phyloP scores from a whole-genome alignment of 2,329 filamentous ascomycete genomes.

The Coniella vitis region DNA sequence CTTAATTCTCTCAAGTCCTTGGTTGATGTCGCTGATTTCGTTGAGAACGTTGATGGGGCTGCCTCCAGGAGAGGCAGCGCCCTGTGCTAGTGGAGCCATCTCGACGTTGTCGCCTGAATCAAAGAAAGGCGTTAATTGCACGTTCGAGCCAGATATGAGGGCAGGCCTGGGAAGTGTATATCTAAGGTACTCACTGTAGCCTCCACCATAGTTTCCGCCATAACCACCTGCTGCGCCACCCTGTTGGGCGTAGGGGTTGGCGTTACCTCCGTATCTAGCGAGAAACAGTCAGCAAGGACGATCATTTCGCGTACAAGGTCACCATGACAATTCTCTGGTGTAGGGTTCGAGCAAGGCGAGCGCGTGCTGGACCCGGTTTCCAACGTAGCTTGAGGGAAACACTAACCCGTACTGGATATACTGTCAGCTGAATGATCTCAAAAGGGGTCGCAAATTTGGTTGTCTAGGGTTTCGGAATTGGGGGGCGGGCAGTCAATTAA shows the following conservation, averaged over 20 bases:
- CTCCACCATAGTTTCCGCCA: slow-evolving; percentile 1
- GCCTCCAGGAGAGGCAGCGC: slow-evolving; percentile 36
- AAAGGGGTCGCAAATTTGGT: neutral
- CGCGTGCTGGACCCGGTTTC: neutral
- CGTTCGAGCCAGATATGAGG: no score
- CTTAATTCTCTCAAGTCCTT: slow-evolving; percentile 69
- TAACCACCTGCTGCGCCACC: slow-evolving; percentile 31
- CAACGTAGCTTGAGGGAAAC: slow-evolving; percentile 10
- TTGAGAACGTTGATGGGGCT: slow-evolving; percentile 76
- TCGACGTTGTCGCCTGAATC: slow-evolving; percentile 49
- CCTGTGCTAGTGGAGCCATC: slow-evolving; percentile 59
- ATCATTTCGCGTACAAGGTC: neutral
- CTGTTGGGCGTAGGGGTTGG: slow-evolving; percentile 54
- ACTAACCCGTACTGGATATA: slow-evolving; percentile 51
- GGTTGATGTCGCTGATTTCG: slow-evolving; percentile 74
- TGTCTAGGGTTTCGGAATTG: neutral
- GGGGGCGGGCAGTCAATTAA: neutral
- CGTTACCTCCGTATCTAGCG: slow-evolving; percentile 45
- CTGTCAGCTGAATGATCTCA: slow-evolving; percentile 26
- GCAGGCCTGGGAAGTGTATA: neutral
- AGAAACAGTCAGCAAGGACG: slow-evolving; percentile 25
- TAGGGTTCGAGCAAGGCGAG: neutral
- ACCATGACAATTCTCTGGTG: neutral
- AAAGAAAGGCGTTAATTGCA: slow-evolving; percentile 4
- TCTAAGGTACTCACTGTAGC: slow-evolving; percentile 14